phyloP scores from a whole-genome alignment of 2,329 filamentous ascomycete species.

The Ophiostoma perfectum region DNA sequence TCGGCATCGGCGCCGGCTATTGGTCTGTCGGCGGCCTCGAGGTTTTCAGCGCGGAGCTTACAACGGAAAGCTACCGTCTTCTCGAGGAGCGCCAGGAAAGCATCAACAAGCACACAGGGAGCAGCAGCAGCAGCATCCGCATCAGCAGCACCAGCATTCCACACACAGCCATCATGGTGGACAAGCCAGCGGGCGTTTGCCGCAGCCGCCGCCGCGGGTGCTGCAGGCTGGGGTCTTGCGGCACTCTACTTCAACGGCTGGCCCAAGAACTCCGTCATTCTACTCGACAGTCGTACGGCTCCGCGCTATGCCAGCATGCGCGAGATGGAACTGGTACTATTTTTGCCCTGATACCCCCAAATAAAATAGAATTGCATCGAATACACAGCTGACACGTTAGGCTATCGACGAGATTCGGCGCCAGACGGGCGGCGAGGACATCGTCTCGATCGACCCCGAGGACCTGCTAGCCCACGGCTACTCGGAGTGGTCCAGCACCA shows the following conservation, averaged over 20 bases:
- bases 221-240: constrained; percentile 40
- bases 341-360: not conserved
- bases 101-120: not conserved
- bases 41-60: not conserved
- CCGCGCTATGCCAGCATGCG: constrained; percentile 38
- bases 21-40: not conserved
- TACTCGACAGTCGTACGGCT: constrained; percentile 30
- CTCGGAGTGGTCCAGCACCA: constrained; percentile 60
- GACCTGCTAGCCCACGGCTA: constrained; percentile 59
- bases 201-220: constrained; percentile 38
- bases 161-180: constrained; percentile 28
- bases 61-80: not conserved
- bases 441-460: constrained; percentile 58
- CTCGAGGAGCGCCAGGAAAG: not conserved
- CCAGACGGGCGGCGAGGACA: constrained; percentile 41
- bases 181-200: constrained; percentile 35
- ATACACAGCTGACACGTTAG: not conserved
- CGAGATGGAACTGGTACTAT: constrained; percentile 38
- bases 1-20: constrained; percentile 5
- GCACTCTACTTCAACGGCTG: constrained; percentile 29
- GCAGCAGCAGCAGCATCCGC: not conserved
- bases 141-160: not conserved
- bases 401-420: constrained; percentile 43
- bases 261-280: constrained; percentile 26
- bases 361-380: no score